Conservation (phyloP, 163 green algal genomes). For the Scenedesmus sp. region DNA sequence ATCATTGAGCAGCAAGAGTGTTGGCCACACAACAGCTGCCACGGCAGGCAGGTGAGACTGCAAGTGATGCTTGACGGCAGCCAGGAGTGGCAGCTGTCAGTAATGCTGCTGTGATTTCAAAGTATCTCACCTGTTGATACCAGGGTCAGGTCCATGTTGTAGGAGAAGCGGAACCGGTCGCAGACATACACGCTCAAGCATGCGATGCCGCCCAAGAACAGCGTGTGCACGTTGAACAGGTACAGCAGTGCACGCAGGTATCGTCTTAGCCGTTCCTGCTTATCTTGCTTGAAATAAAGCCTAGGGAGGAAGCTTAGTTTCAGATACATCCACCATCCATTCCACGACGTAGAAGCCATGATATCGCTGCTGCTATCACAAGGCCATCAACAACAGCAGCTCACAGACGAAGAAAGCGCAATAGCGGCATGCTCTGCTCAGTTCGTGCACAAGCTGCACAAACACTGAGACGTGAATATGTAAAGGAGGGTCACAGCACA, state of each 20-base stretch:
- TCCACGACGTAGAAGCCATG: slow-evolving; percentile 3
- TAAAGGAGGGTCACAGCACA: too few species aligned
- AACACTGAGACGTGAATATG: too few species aligned
- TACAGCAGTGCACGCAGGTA: slow-evolving; percentile 45
- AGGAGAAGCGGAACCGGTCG: slow-evolving; percentile 38
- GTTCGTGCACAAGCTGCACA: neutral
- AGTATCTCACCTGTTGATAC: slow-evolving; percentile 17
- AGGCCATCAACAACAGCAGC: slow-evolving; percentile 1
- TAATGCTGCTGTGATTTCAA: neutral
- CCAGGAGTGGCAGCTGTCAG: neutral
- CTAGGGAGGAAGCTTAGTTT: neutral
- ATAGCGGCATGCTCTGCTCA: neutral
- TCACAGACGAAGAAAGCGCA: neutral
- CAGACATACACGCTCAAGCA: slow-evolving; percentile 43
- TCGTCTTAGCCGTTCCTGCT: slow-evolving; percentile 1
- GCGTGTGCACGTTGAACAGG: slow-evolving; percentile 53
- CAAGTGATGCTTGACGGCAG: neutral
- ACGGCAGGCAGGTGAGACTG: neutral
- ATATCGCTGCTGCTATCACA: neutral
- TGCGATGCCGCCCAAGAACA: neutral
- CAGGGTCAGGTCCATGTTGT: slow-evolving; percentile 55
- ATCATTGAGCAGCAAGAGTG: neutral
- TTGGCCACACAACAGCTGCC: neutral
- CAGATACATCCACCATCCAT: neutral
- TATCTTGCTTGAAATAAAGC: slow-evolving; percentile 5